Evolutionary conservation across 73 alveolate species (phyloP), one percentile per base, ranked within the genome.

Genomic region (Blepharisma stoltei): DNA sequence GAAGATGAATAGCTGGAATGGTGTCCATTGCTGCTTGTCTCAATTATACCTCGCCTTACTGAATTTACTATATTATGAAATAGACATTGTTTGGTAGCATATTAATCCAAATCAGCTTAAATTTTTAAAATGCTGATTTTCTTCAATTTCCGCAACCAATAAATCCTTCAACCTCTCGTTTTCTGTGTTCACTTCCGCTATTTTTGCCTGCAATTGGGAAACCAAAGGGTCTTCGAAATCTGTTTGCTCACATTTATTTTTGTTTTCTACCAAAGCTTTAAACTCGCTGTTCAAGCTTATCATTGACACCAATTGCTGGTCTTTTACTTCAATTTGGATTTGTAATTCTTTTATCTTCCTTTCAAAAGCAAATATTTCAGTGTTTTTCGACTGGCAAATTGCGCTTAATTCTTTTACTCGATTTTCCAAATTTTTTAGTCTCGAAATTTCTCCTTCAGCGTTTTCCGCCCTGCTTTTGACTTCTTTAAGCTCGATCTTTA

Each of bases 321-420:
- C 73, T 38, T 60, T 60, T 5, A 14, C 73, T 60, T 60, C 73
- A 60, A 9, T 25, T 25, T 9, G 14, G 23, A 14, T 25, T 9
- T n/a, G 11, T 4, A 60, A 5, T n/a, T 60, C 73, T 25, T 60
- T 60, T 25, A 60, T 25, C 47, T 60, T 60, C 5, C 73, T n/a
- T 25, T 60, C 73, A 0, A 60, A 60, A 1, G 73, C 73, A 25
- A 60, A 60, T 14, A 60, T 60, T 60, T 60, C 73, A 60, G 38
- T 60, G 73, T 60, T 60, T 60, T 60, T 60, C 73, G 46, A n/a
- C 46, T 60, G 73, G 23, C 73, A 60, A n/a, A 60, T n/a, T 20
- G 48, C 73, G 18, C n/a, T 60, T 25, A 60, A 60, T 60, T 60
- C 73, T 60, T 60, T 60, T 14, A 60, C 73, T 38, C 73, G 14